Evolutionary conservation across 257 asterid genomes (phyloP).

Genomic region (Solanum chiquidenum): DNA sequence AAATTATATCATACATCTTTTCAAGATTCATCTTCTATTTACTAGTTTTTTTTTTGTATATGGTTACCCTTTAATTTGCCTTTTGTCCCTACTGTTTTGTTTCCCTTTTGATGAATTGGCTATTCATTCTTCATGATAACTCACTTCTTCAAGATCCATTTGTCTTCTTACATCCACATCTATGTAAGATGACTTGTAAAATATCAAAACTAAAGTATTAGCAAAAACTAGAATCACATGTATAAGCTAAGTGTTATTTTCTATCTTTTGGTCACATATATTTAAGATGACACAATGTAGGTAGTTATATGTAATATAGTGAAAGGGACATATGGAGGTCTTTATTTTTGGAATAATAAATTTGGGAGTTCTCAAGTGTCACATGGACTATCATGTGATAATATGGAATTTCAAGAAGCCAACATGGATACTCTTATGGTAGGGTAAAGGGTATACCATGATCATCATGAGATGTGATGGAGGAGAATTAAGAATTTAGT

Average conservation of each 20-base stretch:
- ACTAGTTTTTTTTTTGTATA: background rate
- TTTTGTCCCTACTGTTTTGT: constrained; percentile 16
- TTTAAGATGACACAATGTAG: background rate
- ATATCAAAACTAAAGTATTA: background rate
- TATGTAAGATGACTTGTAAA: background rate
- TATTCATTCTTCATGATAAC: background rate
- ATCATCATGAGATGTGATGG: background rate
- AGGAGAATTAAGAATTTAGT: background rate
- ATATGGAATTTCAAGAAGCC: constrained; percentile 6
- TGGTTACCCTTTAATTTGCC: background rate
- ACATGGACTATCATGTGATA: constrained; percentile 17
- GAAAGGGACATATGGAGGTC: background rate
- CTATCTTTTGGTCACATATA: background rate
- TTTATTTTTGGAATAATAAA: background rate
- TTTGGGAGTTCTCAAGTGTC: background rate
- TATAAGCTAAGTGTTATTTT: background rate
- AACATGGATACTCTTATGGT: constrained; percentile 4
- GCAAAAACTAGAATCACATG: background rate
- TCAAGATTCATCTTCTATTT: constrained; percentile 17
- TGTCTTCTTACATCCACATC: constrained; percentile 1
- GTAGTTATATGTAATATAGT: background rate
- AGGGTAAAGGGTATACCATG: constrained; percentile 10
- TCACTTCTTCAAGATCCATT: background rate
- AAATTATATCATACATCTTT: background rate
- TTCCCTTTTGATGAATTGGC: constrained; percentile 8